Evolutionary conservation across 139 green algal genomes (phyloP).

Genomic region (Desmodesmus armatus): DNA sequence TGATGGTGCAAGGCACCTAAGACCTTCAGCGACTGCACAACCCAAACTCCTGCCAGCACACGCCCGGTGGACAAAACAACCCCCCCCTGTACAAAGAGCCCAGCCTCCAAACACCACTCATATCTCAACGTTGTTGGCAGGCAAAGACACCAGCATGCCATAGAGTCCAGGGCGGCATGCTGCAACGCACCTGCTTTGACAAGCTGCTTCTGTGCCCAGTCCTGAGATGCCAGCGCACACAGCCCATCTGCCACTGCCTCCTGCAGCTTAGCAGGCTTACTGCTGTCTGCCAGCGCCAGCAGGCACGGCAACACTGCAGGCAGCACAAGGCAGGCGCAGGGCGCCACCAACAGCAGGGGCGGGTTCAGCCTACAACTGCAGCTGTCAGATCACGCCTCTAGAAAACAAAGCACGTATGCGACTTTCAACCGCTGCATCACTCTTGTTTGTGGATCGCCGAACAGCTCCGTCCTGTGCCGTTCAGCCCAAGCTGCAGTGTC

Average conservation of each 20-base stretch:
- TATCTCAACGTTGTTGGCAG: not conserved
- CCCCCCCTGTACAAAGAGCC: not conserved
- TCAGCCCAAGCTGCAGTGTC: not conserved
- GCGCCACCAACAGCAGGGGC: too few relatives aligned
- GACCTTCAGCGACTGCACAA: too few relatives aligned
- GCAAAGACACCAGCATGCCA: not conserved
- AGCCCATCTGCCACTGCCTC: conserved; percentile 35
- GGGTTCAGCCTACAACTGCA: not conserved
- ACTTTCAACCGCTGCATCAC: too few relatives aligned
- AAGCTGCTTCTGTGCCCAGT: conserved; percentile 12
- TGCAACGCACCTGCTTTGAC: conserved; percentile 25
- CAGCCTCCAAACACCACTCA: not conserved
- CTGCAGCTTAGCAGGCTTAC: conserved; percentile 31
- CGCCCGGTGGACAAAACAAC: not conserved
- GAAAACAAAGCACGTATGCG: not conserved
- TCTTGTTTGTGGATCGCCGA: too few relatives aligned
- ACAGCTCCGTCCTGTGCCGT: too few relatives aligned
- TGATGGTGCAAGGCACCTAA: too few relatives aligned
- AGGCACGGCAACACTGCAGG: conserved; percentile 7
- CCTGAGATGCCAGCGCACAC: conserved; percentile 33
- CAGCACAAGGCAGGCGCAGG: not conserved
- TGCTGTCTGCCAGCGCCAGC: not conserved
- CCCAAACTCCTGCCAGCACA: not conserved
- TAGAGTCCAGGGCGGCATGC: not conserved
- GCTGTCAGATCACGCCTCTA: too few relatives aligned